Conservation (phyloP, 257 asterid species). For the Primulina tabacum region DNA sequence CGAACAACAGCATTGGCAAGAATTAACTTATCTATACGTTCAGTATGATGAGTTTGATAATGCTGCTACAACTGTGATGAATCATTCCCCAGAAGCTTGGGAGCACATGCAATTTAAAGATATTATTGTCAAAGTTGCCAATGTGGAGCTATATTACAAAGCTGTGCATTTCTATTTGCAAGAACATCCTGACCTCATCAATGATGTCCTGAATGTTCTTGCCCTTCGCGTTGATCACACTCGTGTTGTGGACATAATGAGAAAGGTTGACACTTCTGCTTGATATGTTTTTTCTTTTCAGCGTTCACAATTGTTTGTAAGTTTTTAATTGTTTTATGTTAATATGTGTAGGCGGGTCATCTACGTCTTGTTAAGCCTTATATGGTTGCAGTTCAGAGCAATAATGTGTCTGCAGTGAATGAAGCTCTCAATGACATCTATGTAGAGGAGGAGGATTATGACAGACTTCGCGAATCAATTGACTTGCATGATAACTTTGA, state of each 20-base stretch:
- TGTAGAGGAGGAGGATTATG: conserved; percentile 95
- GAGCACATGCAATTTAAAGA: conserved; percentile 65
- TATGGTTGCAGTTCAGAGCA: conserved; percentile 97
- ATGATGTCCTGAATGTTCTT: conserved; percentile 87
- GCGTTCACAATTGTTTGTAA: too few species aligned
- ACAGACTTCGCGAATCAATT: conserved; percentile 81
- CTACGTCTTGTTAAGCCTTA: conserved; percentile 87
- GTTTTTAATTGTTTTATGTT: too few species aligned
- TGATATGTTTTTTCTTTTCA: too few species aligned
- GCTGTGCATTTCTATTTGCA: conserved; percentile 61
- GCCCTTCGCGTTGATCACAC: conserved; percentile 95
- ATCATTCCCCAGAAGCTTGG: conserved; percentile 67
- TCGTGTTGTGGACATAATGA: conserved; percentile 92
- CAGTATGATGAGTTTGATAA: conserved; percentile 63
- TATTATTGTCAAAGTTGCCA: conserved; percentile 53
- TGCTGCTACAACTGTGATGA: conserved; percentile 65
- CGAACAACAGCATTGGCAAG: conserved; percentile 63
- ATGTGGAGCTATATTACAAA: conserved; percentile 59
- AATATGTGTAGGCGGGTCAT: conserved; percentile 69
- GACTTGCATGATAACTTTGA: conserved; percentile 85
- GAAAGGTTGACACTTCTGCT: too few species aligned
- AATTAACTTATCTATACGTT: conserved; percentile 48
- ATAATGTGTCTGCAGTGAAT: conserved; percentile 85
- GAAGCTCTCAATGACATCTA: conserved; percentile 91
- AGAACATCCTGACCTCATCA: conserved; percentile 82